Evolutionary conservation across 768 basidiomycete species (phyloP).

Genomic region (Xerocomus brunneocitrinus): DNA sequence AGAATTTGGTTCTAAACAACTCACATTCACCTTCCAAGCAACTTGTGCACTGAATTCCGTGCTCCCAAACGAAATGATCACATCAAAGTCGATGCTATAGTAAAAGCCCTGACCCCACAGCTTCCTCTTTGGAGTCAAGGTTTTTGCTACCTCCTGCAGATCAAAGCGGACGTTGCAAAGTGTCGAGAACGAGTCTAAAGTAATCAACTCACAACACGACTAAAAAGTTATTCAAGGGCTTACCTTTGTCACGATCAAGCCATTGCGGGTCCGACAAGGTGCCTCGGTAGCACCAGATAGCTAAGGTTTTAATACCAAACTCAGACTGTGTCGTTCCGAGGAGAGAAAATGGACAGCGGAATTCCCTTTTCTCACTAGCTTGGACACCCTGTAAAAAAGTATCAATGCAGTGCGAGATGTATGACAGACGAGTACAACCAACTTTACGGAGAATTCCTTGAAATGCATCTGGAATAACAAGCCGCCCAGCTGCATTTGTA

Average conservation of each 20-base stretch:
- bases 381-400: constrained; percentile 6
- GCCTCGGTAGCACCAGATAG: constrained; percentile 16
- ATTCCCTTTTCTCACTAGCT: constrained; percentile 10
- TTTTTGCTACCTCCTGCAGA: constrained; percentile 1
- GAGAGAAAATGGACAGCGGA: constrained; percentile 7
- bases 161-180: constrained; percentile 11
- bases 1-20: neutral
- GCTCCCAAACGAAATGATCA: constrained; percentile 14
- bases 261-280: constrained; percentile 4
- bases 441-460: constrained; percentile 7
- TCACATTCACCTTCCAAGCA: constrained; percentile 1
- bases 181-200: constrained; percentile 8
- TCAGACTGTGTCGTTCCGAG: neutral
- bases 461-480: constrained; percentile 5
- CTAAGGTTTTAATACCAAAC: neutral
- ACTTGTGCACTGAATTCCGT: constrained; percentile 24
- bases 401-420: neutral
- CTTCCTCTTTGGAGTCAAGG: neutral
- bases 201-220: neutral
- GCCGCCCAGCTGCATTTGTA: neutral
- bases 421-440: neutral
- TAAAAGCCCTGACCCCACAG: neutral
- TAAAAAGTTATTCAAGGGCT: neutral
- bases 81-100: constrained; percentile 2
- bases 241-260: constrained; percentile 6